Evolutionary conservation across 163 green algal genomes (phyloP), one percentile per base, ranked within the genome.

Genomic region (Scenedesmus sp.): DNA sequence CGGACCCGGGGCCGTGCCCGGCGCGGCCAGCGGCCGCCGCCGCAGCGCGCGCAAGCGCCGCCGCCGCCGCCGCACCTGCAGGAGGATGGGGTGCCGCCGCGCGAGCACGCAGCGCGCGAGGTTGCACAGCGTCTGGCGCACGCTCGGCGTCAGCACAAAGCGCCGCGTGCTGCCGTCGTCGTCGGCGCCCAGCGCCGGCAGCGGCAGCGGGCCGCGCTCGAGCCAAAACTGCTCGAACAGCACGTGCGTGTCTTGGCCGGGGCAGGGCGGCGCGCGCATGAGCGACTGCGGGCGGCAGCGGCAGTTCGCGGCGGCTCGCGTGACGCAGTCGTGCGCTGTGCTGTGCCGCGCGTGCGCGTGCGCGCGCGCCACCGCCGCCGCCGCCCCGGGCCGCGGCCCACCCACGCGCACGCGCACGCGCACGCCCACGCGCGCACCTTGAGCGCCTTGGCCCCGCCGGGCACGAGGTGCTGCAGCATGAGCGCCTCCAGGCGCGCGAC

Each of bases 141-240:
- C 94, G 26, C 88, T 94, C 22, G 83, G 70, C 0, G 96, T 99
- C 26, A 93, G 75, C 50, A 99, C 91, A 88, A 98, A 99, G 9
- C 71, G 54, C 39, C 82, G 63, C 17, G 63, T 58, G 9, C 31
- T 63, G 63, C 83, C 84, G 63, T 94, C 91, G 31, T 82, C 76
- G 57, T 87, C 80, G 1, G 63, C 51, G 45, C 78, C 85, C 17
- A 82, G 72, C 1, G 73, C 83, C 17, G 90, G 88, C 62, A 90
- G 75, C 18, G 84, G 71, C 39, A 83, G 57, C 3, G 85, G 83
- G 0, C 92, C 94, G 0, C 63, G 70, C 86, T 97, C 92, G 45
- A 99, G 80, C 96, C 96, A 99, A 65, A 97, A 99, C 11, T 95
- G 81, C 85, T 98, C 94, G 66, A 99, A 96, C 33, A 96, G 81